phyloP scores from a whole-genome alignment of 768 basidiomycete species.

The Lentinula guzmanii region DNA sequence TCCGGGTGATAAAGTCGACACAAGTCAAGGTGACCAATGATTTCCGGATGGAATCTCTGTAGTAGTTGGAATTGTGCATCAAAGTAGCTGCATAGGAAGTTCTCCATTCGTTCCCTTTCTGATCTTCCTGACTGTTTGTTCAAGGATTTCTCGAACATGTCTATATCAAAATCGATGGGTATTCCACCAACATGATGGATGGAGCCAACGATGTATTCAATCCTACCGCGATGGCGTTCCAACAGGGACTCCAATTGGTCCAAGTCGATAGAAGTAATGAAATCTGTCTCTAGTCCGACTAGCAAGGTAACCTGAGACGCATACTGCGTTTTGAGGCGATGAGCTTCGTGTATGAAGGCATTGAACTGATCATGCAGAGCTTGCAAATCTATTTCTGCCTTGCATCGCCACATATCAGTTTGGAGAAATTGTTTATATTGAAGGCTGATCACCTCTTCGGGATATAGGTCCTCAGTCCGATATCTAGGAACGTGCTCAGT shows the following conservation, averaged over 20 bases:
- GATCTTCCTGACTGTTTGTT: constrained; percentile 19
- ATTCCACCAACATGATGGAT: constrained; percentile 85
- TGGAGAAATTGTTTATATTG: constrained; percentile 9
- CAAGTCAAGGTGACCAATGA: constrained; percentile 92
- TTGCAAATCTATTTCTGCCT: constrained; percentile 52
- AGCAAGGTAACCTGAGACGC: constrained; percentile 65
- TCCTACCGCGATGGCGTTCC: constrained; percentile 32
- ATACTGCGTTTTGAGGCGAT: constrained; percentile 63
- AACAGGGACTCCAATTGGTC: constrained; percentile 51
- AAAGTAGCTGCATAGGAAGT: constrained; percentile 67
- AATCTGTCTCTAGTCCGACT: constrained; percentile 91
- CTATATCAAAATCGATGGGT: constrained; percentile 88
- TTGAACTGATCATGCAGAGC: constrained; percentile 62
- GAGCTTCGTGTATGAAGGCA: constrained; percentile 72
- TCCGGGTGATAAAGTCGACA: constrained; percentile 79
- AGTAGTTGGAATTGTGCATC: constrained; percentile 79
- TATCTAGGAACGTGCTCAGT: constrained; percentile 94
- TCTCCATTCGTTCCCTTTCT: constrained; percentile 28
- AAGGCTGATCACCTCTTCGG: constrained; percentile 74
- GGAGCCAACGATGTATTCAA: constrained; percentile 91
- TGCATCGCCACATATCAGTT: constrained; percentile 9
- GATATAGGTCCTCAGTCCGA: constrained; percentile 76
- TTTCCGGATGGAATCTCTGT: constrained; percentile 68
- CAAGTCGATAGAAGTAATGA: constrained; percentile 67
- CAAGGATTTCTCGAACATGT: constrained; percentile 63